These are phyloP conservation scores for Cystoderma amianthinum DNA, from an alignment of 768 basidiomycete genomes.

Conservation along the genomic window DNA sequence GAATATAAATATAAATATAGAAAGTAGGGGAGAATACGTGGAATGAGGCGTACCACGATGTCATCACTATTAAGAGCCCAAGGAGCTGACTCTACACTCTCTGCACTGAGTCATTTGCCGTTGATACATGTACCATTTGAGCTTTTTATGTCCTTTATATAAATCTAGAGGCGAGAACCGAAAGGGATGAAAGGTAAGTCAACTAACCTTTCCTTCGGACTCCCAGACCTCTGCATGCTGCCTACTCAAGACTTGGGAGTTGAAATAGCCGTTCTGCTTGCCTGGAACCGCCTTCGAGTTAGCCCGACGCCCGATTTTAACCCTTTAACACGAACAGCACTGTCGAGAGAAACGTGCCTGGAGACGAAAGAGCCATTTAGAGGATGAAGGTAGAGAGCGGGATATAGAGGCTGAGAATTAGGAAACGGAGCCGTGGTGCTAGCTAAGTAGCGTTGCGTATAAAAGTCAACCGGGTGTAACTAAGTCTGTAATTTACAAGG, in stretches of 20 bases:
- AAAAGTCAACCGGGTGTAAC: too few species aligned
- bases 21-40: constrained; percentile 4
- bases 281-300: constrained; percentile 91
- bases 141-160: constrained; percentile 96
- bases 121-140: constrained; percentile 99
- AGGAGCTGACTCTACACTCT: constrained; percentile 87
- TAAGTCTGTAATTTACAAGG: too few species aligned
- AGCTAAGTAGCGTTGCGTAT: too few species aligned
- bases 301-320: constrained; percentile 93
- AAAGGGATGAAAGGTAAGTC: constrained; percentile 3
- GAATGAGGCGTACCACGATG: constrained; percentile 66
- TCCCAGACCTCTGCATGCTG: constrained; percentile 99
- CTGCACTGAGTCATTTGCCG: constrained; percentile 82
- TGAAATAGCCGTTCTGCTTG: constrained; percentile 94
- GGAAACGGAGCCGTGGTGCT: constrained; percentile 1
- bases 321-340: constrained; percentile 62
- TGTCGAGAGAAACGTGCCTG: constrained; percentile 82
- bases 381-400: constrained; percentile 72
- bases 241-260: constrained; percentile 87
- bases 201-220: constrained; percentile 72
- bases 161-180: constrained; percentile 53
- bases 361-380: constrained; percentile 92
- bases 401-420: constrained; percentile 11
- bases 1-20: constrained; percentile 7
- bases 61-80: constrained; percentile 94